These are phyloP conservation scores for Russula sp. DNA, from an alignment of 768 basidiomycete species.

Conservation along the genomic window DNA sequence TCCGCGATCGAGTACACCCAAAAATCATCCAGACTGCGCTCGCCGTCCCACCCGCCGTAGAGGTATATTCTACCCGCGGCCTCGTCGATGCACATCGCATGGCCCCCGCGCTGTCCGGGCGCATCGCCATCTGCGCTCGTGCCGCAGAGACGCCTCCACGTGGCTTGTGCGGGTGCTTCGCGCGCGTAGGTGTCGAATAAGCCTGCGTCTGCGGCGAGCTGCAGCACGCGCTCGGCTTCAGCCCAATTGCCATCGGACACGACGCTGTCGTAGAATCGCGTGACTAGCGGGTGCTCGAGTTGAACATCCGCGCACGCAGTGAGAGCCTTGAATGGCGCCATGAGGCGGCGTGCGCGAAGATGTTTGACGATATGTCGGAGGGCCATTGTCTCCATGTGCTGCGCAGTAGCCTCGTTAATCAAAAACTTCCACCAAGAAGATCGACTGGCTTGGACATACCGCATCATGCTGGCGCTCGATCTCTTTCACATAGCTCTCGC, in stretches of 20 bases:
- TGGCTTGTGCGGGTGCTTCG: slow-evolving; percentile 54
- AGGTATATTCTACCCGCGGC: slow-evolving; percentile 63
- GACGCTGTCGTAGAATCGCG: slow-evolving; percentile 57
- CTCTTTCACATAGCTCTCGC: slow-evolving; percentile 55
- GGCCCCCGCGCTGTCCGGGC: slow-evolving; percentile 69
- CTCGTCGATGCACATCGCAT: slow-evolving; percentile 77
- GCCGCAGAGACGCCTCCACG: slow-evolving; percentile 59
- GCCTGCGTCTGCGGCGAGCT: slow-evolving; percentile 47
- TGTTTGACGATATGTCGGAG: slow-evolving; percentile 72
- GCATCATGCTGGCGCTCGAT: slow-evolving; percentile 56
- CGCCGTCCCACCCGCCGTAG: slow-evolving; percentile 77
- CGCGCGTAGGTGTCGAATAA: slow-evolving; percentile 63
- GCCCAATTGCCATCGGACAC: slow-evolving; percentile 67
- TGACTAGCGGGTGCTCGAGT: slow-evolving; percentile 69
- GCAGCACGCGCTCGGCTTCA: slow-evolving; percentile 53
- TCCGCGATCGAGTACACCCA: slow-evolving; percentile 66
- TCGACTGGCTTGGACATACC: slow-evolving; percentile 42
- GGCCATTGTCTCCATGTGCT: slow-evolving; percentile 66
- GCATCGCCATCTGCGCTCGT: slow-evolving; percentile 63
- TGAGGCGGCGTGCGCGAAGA: slow-evolving; percentile 69
- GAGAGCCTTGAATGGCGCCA: slow-evolving; percentile 61
- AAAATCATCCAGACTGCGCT: slow-evolving; percentile 71
- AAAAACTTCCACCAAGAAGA: neutral
- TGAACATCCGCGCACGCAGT: slow-evolving; percentile 52
- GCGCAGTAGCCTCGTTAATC: slow-evolving; percentile 5